Percentiles rank a stretch among this genome's conserved stretches.
Evolutionary conservation across 805 yeast species (phyloP).

Genomic region (Candida tallmaniae): DNA sequence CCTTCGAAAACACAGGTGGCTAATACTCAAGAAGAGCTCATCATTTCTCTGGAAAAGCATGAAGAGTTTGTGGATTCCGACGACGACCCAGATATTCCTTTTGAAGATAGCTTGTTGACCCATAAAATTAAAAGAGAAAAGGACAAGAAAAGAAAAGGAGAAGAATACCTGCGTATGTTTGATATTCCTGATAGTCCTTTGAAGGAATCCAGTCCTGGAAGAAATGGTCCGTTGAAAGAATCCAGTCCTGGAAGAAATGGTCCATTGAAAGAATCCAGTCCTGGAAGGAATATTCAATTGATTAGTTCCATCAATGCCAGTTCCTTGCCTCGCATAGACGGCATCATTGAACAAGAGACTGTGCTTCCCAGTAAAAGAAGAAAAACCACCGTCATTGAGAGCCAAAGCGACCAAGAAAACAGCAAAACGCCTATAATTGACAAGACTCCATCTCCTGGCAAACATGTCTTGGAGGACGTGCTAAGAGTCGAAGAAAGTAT

Average conservation of each 20-base stretch:
- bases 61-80: constrained; percentile 11
- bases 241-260: neutral
- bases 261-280: neutral
- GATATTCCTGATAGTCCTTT: constrained; percentile 2
- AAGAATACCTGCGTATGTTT: too few species aligned
- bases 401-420: neutral
- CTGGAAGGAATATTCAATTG: neutral
- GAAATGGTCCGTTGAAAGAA: neutral
- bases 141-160: neutral
- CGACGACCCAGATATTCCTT: constrained; percentile 11
- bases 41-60: constrained; percentile 1
- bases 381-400: neutral
- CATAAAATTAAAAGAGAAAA: constrained; percentile 15
- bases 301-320: neutral
- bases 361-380: neutral
- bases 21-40: constrained; percentile 20
- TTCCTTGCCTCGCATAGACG: neutral
- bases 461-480: neutral
- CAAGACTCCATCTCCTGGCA: too few species aligned
- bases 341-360: neutral
- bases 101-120: constrained; percentile 25
- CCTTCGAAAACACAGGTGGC: constrained; percentile 29
- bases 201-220: neutral
- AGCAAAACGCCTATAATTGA: neutral
- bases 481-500: constrained; percentile 13